Evolutionary conservation across 768 basidiomycete species (phyloP).

Genomic region (Suillus subaureus): DNA sequence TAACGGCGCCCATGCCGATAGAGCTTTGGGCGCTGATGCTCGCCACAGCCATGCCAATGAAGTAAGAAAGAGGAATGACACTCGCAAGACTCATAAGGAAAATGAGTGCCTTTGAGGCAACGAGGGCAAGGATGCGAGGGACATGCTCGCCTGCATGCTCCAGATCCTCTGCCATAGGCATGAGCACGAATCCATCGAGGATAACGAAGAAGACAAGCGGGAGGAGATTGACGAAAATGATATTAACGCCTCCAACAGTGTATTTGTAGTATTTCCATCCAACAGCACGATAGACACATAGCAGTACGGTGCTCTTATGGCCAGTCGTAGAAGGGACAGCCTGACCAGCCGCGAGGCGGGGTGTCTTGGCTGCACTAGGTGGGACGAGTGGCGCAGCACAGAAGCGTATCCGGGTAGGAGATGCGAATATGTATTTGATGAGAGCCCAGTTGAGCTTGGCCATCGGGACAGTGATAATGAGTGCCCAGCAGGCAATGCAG

Average conservation of each 20-base stretch:
- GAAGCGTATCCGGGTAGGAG: conserved; percentile 88
- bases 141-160: conserved; percentile 56
- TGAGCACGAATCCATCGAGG: conserved; percentile 85
- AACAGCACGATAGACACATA: conserved; percentile 92
- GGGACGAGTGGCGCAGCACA: conserved; percentile 77
- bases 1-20: conserved; percentile 99
- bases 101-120: conserved; percentile 77
- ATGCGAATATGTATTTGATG: conserved; percentile 74
- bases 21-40: conserved; percentile 98
- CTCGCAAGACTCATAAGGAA: conserved; percentile 84
- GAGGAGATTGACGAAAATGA: conserved; percentile 93
- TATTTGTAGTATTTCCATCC: conserved; percentile 98
- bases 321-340: conserved; percentile 73
- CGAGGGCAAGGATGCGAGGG: conserved; percentile 63
- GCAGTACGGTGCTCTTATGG: conserved; percentile 81
- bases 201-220: conserved; percentile 96
- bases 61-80: conserved; percentile 97
- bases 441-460: conserved; percentile 97
- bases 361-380: conserved; percentile 53
- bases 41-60: conserved; percentile 99
- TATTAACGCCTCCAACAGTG: conserved; percentile 97
- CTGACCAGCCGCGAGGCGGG: conserved; percentile 84
- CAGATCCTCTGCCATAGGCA: conserved; percentile 66
- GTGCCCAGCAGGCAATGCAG: conserved; percentile 92
- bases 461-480: conserved; percentile 97